phyloP scores from a whole-genome alignment of 768 basidiomycete genomes.

The Xanthoconium stramineum region DNA sequence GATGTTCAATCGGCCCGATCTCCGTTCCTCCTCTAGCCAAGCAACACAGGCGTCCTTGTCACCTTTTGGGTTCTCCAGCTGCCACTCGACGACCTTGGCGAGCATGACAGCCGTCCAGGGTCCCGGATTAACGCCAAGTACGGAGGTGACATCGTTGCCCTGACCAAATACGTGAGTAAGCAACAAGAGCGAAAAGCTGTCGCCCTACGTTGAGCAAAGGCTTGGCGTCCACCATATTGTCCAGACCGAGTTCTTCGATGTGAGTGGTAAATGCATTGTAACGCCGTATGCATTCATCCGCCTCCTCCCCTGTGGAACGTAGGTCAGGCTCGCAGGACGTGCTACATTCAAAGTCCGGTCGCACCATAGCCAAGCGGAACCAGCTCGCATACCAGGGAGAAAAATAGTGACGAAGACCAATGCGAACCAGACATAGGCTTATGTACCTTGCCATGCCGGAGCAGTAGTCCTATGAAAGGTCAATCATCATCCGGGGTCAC shows the following conservation, averaged over 20 bases:
- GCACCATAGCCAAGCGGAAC: conserved; percentile 48
- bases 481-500: background rate
- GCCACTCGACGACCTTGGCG: conserved; percentile 77
- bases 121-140: conserved; percentile 61
- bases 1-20: conserved; percentile 42
- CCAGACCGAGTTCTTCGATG: conserved; percentile 61
- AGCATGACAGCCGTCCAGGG: conserved; percentile 67
- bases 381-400: conserved; percentile 73
- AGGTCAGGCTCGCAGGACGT: background rate
- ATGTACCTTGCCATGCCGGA: conserved; percentile 68
- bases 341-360: conserved; percentile 3
- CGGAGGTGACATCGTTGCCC: conserved; percentile 65
- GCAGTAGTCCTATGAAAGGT: conserved; percentile 50
- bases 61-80: conserved; percentile 68
- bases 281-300: conserved; percentile 45
- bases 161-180: conserved; percentile 29
- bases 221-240: conserved; percentile 59
- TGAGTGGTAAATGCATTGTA: conserved; percentile 67
- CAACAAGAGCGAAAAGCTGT: background rate
- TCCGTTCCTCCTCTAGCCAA: conserved; percentile 64
- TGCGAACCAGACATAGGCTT: conserved; percentile 56
- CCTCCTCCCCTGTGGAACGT: conserved; percentile 38
- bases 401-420: conserved; percentile 72
- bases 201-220: conserved; percentile 74
- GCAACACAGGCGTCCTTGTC: conserved; percentile 62